Percentiles rank a stretch among this genome's conserved stretches.
Evolutionary conservation across 768 basidiomycete genomes (phyloP).

Genomic region (Mycena belliarum): DNA sequence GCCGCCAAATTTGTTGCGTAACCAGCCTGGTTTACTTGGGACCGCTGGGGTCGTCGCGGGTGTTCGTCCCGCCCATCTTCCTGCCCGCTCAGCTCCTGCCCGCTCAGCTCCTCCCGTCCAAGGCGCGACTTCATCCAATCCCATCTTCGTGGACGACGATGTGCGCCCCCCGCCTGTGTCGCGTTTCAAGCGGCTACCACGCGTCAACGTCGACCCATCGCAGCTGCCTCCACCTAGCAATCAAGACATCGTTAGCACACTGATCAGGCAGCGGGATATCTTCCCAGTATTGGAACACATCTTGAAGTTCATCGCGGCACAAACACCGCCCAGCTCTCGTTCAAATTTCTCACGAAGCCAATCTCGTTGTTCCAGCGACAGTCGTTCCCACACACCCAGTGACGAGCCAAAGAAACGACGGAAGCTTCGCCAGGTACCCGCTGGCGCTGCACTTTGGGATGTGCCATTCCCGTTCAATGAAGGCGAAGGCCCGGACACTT

Average conservation of each 20-base stretch:
- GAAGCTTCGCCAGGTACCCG: slow-evolving; percentile 67
- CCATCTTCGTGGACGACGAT: slow-evolving; percentile 70
- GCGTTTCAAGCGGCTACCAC: slow-evolving; percentile 6
- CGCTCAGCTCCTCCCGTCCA: slow-evolving; percentile 27
- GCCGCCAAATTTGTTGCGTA: slow-evolving; percentile 72
- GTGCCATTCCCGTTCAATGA: slow-evolving; percentile 74
- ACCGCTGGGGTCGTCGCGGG: slow-evolving; percentile 70
- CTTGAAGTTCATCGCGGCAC: slow-evolving; percentile 54
- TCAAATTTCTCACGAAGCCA: slow-evolving; percentile 3
- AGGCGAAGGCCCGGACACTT: slow-evolving; percentile 72
- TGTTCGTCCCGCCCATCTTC: slow-evolving; percentile 58
- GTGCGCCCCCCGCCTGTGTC: slow-evolving; percentile 19
- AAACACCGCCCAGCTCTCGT: slow-evolving; percentile 16
- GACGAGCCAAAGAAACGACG: slow-evolving; percentile 49
- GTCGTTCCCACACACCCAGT: slow-evolving; percentile 14
- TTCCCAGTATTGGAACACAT: slow-evolving; percentile 66
- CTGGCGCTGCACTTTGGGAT: slow-evolving; percentile 82
- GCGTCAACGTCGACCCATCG: slow-evolving; percentile 37
- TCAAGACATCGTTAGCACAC: slow-evolving; percentile 58
- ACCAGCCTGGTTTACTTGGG: slow-evolving; percentile 70
- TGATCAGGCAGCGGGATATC: slow-evolving; percentile 65
- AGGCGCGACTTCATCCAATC: slow-evolving; percentile 60
- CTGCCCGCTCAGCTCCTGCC: slow-evolving; percentile 32
- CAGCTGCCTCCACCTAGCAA: slow-evolving; percentile 50
- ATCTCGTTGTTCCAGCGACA: slow-evolving; percentile 4